Base-by-base conservation (phyloP, 805 yeast species). In the Scheffersomyces lignosus region DNA sequence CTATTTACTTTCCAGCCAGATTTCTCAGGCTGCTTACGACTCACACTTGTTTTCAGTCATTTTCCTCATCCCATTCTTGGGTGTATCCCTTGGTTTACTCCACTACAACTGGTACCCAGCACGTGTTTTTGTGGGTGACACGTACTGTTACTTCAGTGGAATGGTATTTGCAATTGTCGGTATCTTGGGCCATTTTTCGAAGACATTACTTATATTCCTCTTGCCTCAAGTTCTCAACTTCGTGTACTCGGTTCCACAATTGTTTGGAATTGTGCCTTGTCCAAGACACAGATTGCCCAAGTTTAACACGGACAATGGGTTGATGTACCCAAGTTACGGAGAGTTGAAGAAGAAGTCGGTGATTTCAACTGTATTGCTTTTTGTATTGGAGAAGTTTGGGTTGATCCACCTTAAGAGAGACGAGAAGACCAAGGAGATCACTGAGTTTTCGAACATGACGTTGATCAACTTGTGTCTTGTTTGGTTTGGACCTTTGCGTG, bases 111-210 rank as follows among this genome's bases (percentile, higher is more conserved):
- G 90, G 83, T 93, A 73, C 68, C 99, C 99, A 0, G 88, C 99
- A 0, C 66, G 66, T 38, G 98, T 88, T 1, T 93, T 93, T 64
- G 99, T 93, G 5, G 99, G 99, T 20, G 99, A 93, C 58, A 91
- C 99, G 0, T 93, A 85, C 69, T 93, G 99, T 64, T 93, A 93
- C 63, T 90, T 93, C 61, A 88, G 96, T 17, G 99, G 99, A 3
- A 93, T 93, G 99, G 96, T 93, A 1, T 89, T 93, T 62, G 99
- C 98, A 0, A 93, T 90, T 18, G 96, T 87, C 20, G 98, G 97
- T 1, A 93, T 93, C 24, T 73, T 87, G 40, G 98, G 98, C 1
- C 99, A 93, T 67, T 93, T 90, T 60, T 87, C 96, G 29, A 93
- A 93, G 63, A 93, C 99, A 0, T 68, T 91, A 48, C 68, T 93